A percentile compares a stretch with the other conserved stretches of the same genome.
These are phyloP conservation scores for Astrocystis sublimbata DNA, from an alignment of 495 filamentous ascomycete species.

Conservation along the genomic window DNA sequence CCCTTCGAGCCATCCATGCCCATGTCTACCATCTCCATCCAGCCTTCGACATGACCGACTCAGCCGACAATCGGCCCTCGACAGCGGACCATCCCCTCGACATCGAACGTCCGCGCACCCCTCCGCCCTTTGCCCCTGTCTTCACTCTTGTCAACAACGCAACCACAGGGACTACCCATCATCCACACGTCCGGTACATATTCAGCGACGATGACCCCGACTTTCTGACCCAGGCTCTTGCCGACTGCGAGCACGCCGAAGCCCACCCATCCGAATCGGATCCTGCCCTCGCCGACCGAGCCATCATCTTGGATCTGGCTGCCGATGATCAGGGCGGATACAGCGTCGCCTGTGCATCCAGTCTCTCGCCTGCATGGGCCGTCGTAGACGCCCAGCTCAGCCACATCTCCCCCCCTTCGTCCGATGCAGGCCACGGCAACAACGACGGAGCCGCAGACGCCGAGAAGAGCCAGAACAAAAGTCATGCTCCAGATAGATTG, in stretches of 20 bases:
- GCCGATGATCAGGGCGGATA: constrained; percentile 39
- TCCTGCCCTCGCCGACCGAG: constrained; percentile 44
- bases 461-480: constrained; percentile 26
- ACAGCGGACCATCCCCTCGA: constrained; percentile 28
- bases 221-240: constrained; percentile 56
- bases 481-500: constrained; percentile 45
- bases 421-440: constrained; percentile 40
- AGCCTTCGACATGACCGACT: constrained; percentile 32
- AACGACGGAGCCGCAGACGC: constrained; percentile 23
- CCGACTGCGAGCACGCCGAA: constrained; percentile 35
- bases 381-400: constrained; percentile 43
- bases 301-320: constrained; percentile 57
- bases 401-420: constrained; percentile 31
- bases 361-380: constrained; percentile 50
- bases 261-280: constrained; percentile 22
- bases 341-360: constrained; percentile 48
- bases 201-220: constrained; percentile 79
- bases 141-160: constrained; percentile 65
- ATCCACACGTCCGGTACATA: constrained; percentile 87
- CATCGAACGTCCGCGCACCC: constrained; percentile 25
- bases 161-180: constrained; percentile 54
- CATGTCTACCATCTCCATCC: constrained; percentile 22
- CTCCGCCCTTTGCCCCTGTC: constrained; percentile 60
- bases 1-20: constrained; percentile 21
- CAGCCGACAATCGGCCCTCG: constrained; percentile 25